Conservation (phyloP, 2,329 filamentous ascomycete species). For the Clonostachys rhizophaga region DNA sequence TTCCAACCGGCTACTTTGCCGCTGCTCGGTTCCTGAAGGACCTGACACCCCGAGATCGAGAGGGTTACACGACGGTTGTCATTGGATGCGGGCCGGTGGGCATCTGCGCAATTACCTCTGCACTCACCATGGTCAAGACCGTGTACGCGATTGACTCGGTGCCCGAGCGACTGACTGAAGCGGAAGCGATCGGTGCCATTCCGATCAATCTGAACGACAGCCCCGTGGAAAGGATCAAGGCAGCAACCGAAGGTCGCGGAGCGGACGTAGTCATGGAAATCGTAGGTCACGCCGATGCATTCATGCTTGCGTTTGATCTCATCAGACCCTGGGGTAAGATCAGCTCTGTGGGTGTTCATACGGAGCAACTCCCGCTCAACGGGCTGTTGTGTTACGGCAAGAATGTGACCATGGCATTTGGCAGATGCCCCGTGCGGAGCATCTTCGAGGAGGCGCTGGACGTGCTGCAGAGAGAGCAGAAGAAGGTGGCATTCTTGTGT, state of each 20-base stretch:
- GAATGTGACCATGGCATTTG: slow-evolving; percentile 71
- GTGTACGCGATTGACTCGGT: slow-evolving; percentile 78
- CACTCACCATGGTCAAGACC: slow-evolving; percentile 69
- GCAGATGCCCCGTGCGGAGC: slow-evolving; percentile 69
- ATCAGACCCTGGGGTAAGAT: slow-evolving; percentile 70
- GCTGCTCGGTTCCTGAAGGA: slow-evolving; percentile 72
- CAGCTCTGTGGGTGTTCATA: slow-evolving; percentile 73
- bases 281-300: slow-evolving; percentile 64
- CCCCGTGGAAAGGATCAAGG: slow-evolving; percentile 65
- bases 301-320: slow-evolving; percentile 67
- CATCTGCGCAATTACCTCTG: slow-evolving; percentile 76
- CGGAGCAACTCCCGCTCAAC: slow-evolving; percentile 48
- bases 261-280: slow-evolving; percentile 83
- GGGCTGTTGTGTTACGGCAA: slow-evolving; percentile 41
- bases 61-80: slow-evolving; percentile 63
- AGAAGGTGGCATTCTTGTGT: slow-evolving; percentile 71
- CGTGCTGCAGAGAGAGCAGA: slow-evolving; percentile 60
- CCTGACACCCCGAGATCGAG: slow-evolving; percentile 36
- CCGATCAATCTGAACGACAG: slow-evolving; percentile 73
- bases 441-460: slow-evolving; percentile 59
- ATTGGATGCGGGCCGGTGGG: slow-evolving; percentile 85
- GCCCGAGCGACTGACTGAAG: slow-evolving; percentile 67
- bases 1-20: slow-evolving; percentile 82
- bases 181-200: slow-evolving; percentile 73
- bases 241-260: slow-evolving; percentile 72